A percentile compares a stretch with the other conserved stretches of the same genome.
phyloP scores from a whole-genome alignment of 2,329 filamentous ascomycete species.

The Fusarium sarcochroum region DNA sequence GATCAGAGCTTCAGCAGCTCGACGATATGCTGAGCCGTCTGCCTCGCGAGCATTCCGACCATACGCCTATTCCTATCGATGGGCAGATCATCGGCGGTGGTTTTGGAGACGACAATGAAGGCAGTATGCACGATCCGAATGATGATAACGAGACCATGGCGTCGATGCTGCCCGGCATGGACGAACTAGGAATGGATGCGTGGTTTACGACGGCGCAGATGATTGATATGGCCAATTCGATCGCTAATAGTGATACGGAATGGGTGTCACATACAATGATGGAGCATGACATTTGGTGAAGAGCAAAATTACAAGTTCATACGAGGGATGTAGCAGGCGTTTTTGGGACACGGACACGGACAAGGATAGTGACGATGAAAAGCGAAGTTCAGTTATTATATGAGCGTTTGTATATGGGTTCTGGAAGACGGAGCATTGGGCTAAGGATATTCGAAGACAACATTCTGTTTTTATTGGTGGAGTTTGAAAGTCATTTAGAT shows the following conservation, averaged over 20 bases:
- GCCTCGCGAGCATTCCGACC: slow-evolving; percentile 20
- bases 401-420: neutral
- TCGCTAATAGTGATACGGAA: slow-evolving; percentile 60
- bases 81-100: slow-evolving; percentile 32
- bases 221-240: slow-evolving; percentile 63
- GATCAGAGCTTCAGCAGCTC: slow-evolving; percentile 62
- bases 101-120: neutral
- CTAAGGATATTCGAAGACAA: neutral
- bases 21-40: slow-evolving; percentile 56
- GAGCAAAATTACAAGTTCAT: neutral
- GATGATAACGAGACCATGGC: slow-evolving; percentile 37
- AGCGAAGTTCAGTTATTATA: too few species aligned
- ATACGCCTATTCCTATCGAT: slow-evolving; percentile 10
- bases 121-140: neutral
- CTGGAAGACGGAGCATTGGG: neutral
- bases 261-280: slow-evolving; percentile 63
- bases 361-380: neutral
- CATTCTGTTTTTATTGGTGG: neutral
- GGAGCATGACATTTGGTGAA: slow-evolving; percentile 59
- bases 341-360: neutral
- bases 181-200: slow-evolving; percentile 49
- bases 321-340: neutral
- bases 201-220: slow-evolving; percentile 62
- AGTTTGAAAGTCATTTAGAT: neutral
- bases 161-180: slow-evolving; percentile 35